Percentiles rank a stretch among this genome's conserved stretches.
phyloP scores from a whole-genome alignment of 768 basidiomycete species.

The Pulveroboletus sp. region DNA sequence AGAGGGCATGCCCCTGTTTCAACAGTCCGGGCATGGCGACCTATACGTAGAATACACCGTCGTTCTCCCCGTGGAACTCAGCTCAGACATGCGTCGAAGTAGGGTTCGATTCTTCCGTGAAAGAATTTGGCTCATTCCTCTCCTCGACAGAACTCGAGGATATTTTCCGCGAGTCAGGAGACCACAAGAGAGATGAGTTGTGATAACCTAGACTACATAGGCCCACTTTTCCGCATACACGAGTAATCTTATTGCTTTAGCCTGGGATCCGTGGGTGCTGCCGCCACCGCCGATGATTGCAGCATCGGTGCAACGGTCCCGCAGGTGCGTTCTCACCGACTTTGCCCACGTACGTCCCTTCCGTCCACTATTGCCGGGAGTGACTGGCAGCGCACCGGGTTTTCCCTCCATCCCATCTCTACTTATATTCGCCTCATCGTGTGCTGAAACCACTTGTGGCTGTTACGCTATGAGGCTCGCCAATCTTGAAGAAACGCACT shows the following conservation, averaged over 20 bases:
- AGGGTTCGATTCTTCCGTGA: conserved; percentile 33
- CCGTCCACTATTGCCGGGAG: no score
- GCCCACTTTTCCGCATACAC: conserved; percentile 4
- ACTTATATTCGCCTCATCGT: no score
- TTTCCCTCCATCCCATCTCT: no score
- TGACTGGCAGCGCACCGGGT: no score
- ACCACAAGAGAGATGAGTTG: conserved; percentile 37
- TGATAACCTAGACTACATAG: conserved; percentile 21
- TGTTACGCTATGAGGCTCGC: no score
- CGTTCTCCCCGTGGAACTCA: conserved; percentile 74
- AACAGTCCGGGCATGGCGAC: conserved; percentile 61
- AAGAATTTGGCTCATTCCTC: conserved; percentile 7
- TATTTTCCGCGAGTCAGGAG: conserved; percentile 44
- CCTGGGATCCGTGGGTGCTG: no score
- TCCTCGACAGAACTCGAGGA: conserved; percentile 49
- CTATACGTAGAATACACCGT: conserved; percentile 93
- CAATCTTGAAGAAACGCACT: no score
- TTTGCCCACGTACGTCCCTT: no score
- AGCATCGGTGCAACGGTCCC: no score
- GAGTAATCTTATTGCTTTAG: neutral
- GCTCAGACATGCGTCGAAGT: conserved; percentile 70
- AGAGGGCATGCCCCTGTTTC: conserved; percentile 85
- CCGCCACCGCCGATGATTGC: no score
- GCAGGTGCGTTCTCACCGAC: no score
- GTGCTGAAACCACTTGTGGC: no score